These are phyloP conservation scores for Epichloe sibirici DNA, from an alignment of 2,329 filamentous ascomycete species.

Conservation along the genomic window DNA sequence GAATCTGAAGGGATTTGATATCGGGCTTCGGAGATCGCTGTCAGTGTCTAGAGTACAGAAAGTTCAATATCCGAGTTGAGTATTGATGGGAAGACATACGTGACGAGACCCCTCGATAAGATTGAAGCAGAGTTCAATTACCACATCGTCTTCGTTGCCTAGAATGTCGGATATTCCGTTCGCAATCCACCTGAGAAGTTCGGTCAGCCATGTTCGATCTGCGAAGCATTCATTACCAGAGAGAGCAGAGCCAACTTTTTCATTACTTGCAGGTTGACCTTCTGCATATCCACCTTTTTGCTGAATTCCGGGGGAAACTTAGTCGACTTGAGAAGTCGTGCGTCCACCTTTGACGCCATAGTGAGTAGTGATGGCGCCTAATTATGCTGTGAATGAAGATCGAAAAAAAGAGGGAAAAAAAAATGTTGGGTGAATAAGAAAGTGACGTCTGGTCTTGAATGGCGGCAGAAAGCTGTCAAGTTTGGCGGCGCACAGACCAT, in stretches of 20 bases:
- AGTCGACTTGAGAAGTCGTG: slow-evolving; percentile 78
- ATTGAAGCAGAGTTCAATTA: slow-evolving; percentile 71
- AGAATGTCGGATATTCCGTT: slow-evolving; percentile 77
- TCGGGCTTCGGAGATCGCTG: slow-evolving; percentile 54
- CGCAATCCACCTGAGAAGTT: slow-evolving; percentile 69
- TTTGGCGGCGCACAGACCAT: slow-evolving; percentile 3
- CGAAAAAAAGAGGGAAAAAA: not conserved
- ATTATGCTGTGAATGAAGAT: not conserved
- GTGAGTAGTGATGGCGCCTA: slow-evolving; percentile 12
- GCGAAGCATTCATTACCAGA: not conserved
- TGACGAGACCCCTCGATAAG: slow-evolving; percentile 61
- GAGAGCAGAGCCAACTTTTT: slow-evolving; percentile 58
- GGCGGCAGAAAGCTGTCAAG: slow-evolving; percentile 3
- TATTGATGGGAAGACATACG: slow-evolving; percentile 31
- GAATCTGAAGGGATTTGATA: slow-evolving; percentile 89
- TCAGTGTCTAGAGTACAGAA: slow-evolving; percentile 20
- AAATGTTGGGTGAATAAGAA: not conserved
- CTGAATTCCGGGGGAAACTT: slow-evolving; percentile 92
- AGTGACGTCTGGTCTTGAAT: slow-evolving; percentile 8
- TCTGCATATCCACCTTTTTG: slow-evolving; percentile 89
- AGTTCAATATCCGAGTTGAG: not conserved
- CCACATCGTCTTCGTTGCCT: slow-evolving; percentile 88
- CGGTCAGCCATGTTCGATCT: slow-evolving; percentile 8
- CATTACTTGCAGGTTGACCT: slow-evolving; percentile 95
- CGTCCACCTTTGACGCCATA: slow-evolving; percentile 78